phyloP scores from a whole-genome alignment of 495 filamentous ascomycete species.

The Choiromyces venosus region DNA sequence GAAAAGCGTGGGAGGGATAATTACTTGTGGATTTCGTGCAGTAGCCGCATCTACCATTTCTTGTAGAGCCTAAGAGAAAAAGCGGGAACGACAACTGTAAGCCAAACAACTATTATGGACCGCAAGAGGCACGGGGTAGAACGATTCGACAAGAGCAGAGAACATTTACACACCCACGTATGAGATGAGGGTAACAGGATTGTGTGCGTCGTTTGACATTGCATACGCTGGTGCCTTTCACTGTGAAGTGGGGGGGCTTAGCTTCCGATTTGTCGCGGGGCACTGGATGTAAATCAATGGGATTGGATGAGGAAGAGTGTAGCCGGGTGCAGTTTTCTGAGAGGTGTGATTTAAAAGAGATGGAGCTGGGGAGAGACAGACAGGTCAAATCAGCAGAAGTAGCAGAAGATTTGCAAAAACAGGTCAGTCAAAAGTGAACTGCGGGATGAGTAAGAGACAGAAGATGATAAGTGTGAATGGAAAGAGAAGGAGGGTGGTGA shows the following conservation, averaged over 20 bases:
- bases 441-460: background rate
- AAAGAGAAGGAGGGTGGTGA: background rate
- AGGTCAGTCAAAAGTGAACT: slow-evolving; percentile 1
- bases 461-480: background rate
- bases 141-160: slow-evolving; percentile 38
- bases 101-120: slow-evolving; percentile 24
- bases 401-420: background rate
- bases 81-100: slow-evolving; percentile 26
- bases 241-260: slow-evolving; percentile 32
- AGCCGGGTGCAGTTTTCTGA: background rate
- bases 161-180: slow-evolving; percentile 35
- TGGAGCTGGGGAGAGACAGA: background rate
- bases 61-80: slow-evolving; percentile 26
- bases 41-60: slow-evolving; percentile 50
- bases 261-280: slow-evolving; percentile 36
- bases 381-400: background rate
- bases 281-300: slow-evolving; percentile 27
- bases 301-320: slow-evolving; percentile 8
- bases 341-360: background rate
- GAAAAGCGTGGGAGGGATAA: slow-evolving; percentile 35
- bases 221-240: slow-evolving; percentile 31
- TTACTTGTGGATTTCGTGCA: slow-evolving; percentile 53
- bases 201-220: slow-evolving; percentile 38
- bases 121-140: slow-evolving; percentile 31
- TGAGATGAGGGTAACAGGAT: slow-evolving; percentile 39